phyloP scores from a whole-genome alignment of 1,284 basidiomycete species.

The Apiotrichum brassicae region DNA sequence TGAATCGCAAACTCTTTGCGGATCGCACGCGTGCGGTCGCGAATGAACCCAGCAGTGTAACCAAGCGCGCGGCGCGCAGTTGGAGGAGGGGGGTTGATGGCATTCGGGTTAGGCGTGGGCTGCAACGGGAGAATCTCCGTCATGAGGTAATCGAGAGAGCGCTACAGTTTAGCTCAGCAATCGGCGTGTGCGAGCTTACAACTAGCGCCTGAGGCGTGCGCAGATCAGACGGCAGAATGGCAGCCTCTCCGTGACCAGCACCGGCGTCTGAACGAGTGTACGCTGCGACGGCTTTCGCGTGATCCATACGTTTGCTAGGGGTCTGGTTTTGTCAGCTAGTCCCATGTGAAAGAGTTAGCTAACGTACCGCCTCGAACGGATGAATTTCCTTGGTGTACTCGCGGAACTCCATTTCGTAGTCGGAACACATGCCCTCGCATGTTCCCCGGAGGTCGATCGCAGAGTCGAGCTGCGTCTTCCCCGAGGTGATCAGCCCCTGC shows the following conservation, averaged over 20 bases:
- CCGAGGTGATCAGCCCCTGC: conserved; percentile 81
- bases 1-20: conserved; percentile 95
- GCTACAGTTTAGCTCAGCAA: conserved; percentile 47
- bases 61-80: conserved; percentile 54
- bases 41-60: conserved; percentile 59
- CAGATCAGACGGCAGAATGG: conserved; percentile 82
- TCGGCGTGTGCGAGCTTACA: conserved; percentile 46
- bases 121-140: conserved; percentile 65
- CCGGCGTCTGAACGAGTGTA: conserved; percentile 87
- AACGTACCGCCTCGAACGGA: conserved; percentile 73
- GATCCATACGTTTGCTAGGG: conserved; percentile 63
- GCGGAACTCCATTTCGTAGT: conserved; percentile 83
- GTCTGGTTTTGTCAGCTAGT: conserved; percentile 17
- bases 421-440: conserved; percentile 89
- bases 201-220: conserved; percentile 79
- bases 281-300: conserved; percentile 81
- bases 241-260: conserved; percentile 35
- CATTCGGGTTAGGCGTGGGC: conserved; percentile 25
- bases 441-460: conserved; percentile 87
- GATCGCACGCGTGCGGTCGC: conserved; percentile 84
- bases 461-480: conserved; percentile 71
- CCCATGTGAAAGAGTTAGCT: background rate
- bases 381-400: conserved; percentile 86
- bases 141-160: conserved; percentile 88
- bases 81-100: conserved; percentile 18